phyloP scores from a whole-genome alignment of 169 alveolate species.

The Plasmodium inui region DNA sequence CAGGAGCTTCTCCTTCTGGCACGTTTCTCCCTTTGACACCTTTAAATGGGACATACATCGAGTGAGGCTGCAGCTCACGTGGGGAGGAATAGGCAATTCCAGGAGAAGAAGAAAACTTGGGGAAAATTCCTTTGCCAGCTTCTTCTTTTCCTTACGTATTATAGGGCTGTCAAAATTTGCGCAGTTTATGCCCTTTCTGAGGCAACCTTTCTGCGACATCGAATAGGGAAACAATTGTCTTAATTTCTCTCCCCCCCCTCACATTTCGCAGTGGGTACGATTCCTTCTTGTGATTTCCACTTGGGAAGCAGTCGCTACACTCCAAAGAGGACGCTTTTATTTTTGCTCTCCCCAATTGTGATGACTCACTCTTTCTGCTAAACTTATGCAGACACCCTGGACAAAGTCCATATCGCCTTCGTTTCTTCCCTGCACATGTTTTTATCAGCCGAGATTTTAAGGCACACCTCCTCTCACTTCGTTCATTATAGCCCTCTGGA shows the following conservation, averaged over 20 bases:
- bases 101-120: neutral
- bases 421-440: neutral
- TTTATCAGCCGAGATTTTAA: neutral
- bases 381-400: neutral
- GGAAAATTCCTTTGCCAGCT: neutral
- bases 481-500: neutral
- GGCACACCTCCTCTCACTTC: neutral
- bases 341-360: neutral
- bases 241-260: neutral
- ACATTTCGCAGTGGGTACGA: neutral
- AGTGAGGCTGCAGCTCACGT: neutral
- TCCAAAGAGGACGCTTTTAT: neutral
- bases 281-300: neutral
- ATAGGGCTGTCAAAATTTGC: neutral
- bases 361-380: neutral
- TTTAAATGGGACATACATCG: neutral
- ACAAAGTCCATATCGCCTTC: neutral
- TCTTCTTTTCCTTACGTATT: neutral
- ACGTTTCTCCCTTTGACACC: neutral
- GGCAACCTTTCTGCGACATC: neutral
- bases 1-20: neutral
- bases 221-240: neutral
- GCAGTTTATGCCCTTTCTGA: neutral
- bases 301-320: neutral
- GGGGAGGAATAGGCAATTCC: neutral